Evolutionary conservation across 139 green algal species (phyloP).

Genomic region (Micractinium sp.): DNA sequence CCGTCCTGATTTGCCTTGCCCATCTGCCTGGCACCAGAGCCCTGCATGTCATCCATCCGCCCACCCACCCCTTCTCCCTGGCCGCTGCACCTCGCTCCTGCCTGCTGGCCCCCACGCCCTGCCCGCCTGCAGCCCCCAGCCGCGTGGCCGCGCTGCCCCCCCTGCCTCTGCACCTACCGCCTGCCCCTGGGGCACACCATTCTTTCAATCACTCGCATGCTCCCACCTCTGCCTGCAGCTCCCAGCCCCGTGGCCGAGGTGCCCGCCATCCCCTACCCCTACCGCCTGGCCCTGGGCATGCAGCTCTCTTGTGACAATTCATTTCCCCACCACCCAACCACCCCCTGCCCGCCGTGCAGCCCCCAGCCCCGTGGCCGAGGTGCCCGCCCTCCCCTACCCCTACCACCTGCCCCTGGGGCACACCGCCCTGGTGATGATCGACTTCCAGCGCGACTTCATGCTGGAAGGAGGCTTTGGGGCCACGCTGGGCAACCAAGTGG

Average conservation of each 20-base stretch:
- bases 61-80: not conserved
- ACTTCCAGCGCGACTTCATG: conserved; percentile 78
- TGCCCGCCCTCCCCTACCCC: conserved; percentile 20
- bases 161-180: conserved; percentile 28
- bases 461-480: conserved; percentile 66
- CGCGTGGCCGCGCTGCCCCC: not conserved
- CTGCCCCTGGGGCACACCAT: conserved; percentile 48
- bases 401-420: conserved; percentile 43
- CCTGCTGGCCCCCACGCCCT: no score
- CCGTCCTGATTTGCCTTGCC: no score
- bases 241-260: no score
- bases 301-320: no score
- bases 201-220: not conserved
- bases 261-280: no score
- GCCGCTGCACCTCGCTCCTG: no score
- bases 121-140: not conserved
- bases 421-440: conserved; percentile 72
- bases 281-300: no score
- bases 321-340: not conserved
- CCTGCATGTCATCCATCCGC: not conserved
- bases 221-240: no score
- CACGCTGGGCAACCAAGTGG: conserved; percentile 69
- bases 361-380: not conserved
- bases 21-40: not conserved
- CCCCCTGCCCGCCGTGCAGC: not conserved